phyloP scores from a whole-genome alignment of 202 grass and related monocot genomes.

The Cymbopogon flexuosus region DNA sequence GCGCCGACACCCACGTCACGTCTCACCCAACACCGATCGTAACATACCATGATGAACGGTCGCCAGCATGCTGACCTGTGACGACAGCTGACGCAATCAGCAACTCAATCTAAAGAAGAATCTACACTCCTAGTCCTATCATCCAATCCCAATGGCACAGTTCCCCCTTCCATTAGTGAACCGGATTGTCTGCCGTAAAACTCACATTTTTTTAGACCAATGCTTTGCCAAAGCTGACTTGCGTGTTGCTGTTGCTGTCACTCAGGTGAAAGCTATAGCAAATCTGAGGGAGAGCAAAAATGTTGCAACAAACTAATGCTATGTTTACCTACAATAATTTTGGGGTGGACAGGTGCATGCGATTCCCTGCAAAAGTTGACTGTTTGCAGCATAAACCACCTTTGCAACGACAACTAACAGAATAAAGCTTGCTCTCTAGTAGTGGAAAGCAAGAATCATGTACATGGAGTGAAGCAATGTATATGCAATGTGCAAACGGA shows the following conservation, averaged over 20 bases:
- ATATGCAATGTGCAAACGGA: background rate
- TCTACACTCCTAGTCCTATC: too few relatives aligned
- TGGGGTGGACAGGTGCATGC: background rate
- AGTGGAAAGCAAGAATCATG: background rate
- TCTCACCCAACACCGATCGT: background rate
- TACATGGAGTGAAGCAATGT: slow-evolving; percentile 14
- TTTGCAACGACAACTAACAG: slow-evolving; percentile 5
- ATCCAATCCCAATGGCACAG: too few relatives aligned
- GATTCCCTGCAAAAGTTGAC: background rate
- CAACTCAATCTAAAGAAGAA: background rate
- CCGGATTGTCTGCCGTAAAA: background rate
- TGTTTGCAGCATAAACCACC: background rate
- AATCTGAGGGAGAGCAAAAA: too few relatives aligned
- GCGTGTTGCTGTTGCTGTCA: background rate
- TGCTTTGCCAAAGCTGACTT: background rate
- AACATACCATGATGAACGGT: background rate
- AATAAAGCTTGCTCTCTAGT: background rate
- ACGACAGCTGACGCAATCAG: background rate
- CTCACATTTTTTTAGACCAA: background rate
- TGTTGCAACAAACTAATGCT: background rate
- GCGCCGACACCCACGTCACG: background rate
- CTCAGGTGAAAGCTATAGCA: background rate
- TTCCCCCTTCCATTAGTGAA: background rate
- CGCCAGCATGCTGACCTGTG: background rate
- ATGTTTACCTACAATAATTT: background rate